Conservation (phyloP, 495 filamentous ascomycete genomes). For the Cairneyella variabilis region DNA sequence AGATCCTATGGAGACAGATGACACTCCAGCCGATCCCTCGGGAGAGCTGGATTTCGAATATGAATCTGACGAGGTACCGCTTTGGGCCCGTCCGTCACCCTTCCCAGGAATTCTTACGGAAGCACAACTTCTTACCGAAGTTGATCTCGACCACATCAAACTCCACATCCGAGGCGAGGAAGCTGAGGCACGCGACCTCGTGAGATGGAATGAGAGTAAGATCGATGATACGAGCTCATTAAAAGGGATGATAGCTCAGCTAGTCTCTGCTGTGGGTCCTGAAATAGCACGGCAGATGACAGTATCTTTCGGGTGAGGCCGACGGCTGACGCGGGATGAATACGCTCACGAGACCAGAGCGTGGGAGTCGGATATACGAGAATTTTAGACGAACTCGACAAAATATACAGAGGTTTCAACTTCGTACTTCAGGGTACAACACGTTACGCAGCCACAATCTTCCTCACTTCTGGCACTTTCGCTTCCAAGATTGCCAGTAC, state of each 20-base stretch:
- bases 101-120: conserved; percentile 73
- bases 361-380: no score
- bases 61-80: no score
- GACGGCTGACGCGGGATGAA: no score
- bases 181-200: conserved; percentile 47
- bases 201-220: conserved; percentile 60
- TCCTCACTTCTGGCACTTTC: conserved; percentile 18
- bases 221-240: conserved; percentile 48
- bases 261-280: conserved; percentile 73
- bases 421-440: no score
- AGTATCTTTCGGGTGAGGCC: conserved; percentile 30
- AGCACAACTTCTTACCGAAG: conserved; percentile 49
- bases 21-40: background rate
- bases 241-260: conserved; percentile 68
- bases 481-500: conserved; percentile 23
- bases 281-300: conserved; percentile 56
- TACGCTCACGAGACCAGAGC: no score
- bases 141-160: conserved; percentile 58
- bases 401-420: no score
- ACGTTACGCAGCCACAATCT: conserved; percentile 11
- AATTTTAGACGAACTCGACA: no score
- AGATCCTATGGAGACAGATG: conserved; percentile 1
- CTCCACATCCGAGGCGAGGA: conserved; percentile 29
- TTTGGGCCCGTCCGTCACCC: no score
- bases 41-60: no score